These are phyloP conservation scores for Boletellus emodensis DNA, from an alignment of 768 basidiomycete genomes.

Conservation along the genomic window DNA sequence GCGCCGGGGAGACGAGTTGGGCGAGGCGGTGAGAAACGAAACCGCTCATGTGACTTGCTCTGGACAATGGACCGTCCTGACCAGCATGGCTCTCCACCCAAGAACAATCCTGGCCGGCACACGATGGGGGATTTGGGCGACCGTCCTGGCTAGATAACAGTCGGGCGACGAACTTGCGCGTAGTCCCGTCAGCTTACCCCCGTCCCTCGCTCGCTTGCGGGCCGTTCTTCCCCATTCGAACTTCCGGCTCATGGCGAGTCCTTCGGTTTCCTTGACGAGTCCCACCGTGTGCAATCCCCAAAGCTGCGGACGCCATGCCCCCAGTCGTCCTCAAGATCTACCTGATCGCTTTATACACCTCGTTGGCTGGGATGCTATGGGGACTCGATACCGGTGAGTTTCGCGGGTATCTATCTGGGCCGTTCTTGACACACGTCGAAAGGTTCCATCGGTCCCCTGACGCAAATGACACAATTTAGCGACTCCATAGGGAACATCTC, in stretches of 20 bases:
- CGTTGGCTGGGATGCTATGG: constrained; percentile 29
- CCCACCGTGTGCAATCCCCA: not conserved
- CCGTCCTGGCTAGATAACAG: no score
- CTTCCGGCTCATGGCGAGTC: not conserved
- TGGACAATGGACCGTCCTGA: no score
- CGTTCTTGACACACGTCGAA: not conserved
- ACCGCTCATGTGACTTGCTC: not conserved
- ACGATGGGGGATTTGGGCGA: no score
- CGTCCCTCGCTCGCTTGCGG: no score
- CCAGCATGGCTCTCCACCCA: no score
- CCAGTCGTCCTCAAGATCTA: constrained; percentile 19
- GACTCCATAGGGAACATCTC: constrained; percentile 34
- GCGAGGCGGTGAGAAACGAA: not conserved
- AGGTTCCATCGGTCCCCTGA: constrained; percentile 42
- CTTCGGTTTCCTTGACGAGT: not conserved
- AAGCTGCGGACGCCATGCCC: constrained; percentile 5
- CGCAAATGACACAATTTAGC: constrained; percentile 44
- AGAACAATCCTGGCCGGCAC: not conserved
- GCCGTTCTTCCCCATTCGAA: not conserved
- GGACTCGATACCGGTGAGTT: constrained; percentile 30
- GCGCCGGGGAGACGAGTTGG: not conserved
- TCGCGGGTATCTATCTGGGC: not conserved
- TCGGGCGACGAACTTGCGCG: no score
- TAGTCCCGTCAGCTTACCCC: no score
- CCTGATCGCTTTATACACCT: constrained; percentile 24